These are phyloP conservation scores for Candida mattraensis DNA, from an alignment of 805 yeast species.

Conservation along the genomic window DNA sequence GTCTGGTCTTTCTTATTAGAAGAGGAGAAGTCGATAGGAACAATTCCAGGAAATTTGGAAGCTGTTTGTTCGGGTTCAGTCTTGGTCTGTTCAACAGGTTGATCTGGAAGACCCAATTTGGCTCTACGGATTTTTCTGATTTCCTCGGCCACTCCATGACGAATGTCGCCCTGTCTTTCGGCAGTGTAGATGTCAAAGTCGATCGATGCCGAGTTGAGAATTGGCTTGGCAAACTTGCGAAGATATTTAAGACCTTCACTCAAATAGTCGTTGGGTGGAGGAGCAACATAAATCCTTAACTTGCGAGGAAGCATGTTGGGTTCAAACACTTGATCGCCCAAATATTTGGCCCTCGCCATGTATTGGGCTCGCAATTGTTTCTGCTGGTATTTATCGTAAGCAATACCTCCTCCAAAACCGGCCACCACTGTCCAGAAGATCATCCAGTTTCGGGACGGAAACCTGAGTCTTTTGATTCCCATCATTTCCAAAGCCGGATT, in stretches of 20 bases:
- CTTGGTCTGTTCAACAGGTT: slow-evolving; percentile 15
- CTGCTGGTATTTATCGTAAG: slow-evolving; percentile 78
- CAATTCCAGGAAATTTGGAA: slow-evolving; percentile 8
- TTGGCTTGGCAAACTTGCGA: slow-evolving; percentile 80
- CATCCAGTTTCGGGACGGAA: slow-evolving; percentile 93
- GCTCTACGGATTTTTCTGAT: slow-evolving; percentile 68
- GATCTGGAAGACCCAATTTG: slow-evolving; percentile 29
- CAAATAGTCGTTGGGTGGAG: slow-evolving; percentile 93
- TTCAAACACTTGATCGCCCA: slow-evolving; percentile 46
- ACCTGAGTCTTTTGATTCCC: slow-evolving; percentile 75
- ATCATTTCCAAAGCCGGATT: slow-evolving; percentile 82
- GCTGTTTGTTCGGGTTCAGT: slow-evolving; percentile 13
- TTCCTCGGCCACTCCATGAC: slow-evolving; percentile 77
- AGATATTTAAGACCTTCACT: slow-evolving; percentile 73
- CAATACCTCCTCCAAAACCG: slow-evolving; percentile 67
- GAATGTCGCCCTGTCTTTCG: slow-evolving; percentile 84
- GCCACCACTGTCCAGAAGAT: slow-evolving; percentile 79
- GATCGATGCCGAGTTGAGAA: slow-evolving; percentile 77
- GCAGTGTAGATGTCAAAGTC: slow-evolving; percentile 80
- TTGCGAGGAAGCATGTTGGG: slow-evolving; percentile 65
- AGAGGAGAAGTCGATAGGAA: slow-evolving; percentile 9
- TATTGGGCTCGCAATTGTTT: slow-evolving; percentile 61
- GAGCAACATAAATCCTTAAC: slow-evolving; percentile 81
- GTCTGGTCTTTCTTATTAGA: slow-evolving; percentile 2
- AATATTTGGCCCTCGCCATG: slow-evolving; percentile 56